Evolutionary conservation across 2,329 filamentous ascomycete species (phyloP), one percentile per base, ranked within the genome.

Genomic region (Cladosporium sp.): DNA sequence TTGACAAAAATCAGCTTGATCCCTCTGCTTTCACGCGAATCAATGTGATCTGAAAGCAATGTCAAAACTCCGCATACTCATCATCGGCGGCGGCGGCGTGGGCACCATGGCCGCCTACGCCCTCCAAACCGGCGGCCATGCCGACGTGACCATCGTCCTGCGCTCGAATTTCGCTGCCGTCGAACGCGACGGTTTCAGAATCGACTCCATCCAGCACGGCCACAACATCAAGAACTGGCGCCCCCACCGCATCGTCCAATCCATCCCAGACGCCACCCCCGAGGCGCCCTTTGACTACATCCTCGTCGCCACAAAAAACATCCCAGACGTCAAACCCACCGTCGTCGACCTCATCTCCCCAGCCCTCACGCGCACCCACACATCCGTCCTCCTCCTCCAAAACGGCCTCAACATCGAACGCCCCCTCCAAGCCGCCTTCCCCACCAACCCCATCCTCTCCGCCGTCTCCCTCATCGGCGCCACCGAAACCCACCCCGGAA

Each of bases 381-480:
- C 80, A 0, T 71, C 71, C 28, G 77, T 85, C 42, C 70, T 83
- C 0, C 72, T 85, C 6, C 68, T 81, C 4, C 82, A 85, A 56
- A 85, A 85, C 59, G 82, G 82, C 0, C 66, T 84, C n/a, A 81
- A 83, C 59, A 84, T 84, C 56, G 79, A 84, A 57, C 74, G 72
- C 40, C 78, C 80, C 0, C 61, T 84, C 16, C 61, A 78, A 14
- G 52, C 61, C 0, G 64, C 67, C 0, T 82, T 82, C 59, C 79
- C 80, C 0, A 54, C 62, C 3, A 83, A 80, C 54, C 63, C 74
- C 0, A 60, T 82, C 6, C 68, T 84, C 1, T 52, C 49, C 3
- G 78, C 78, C 3, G 72, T 83, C 8, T 74, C 72, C 2, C 67
- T 77, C 46, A 80, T 79, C 50, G 77, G 78, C 22, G 73, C 77